These are phyloP conservation scores for Diaporthe aspalathi DNA, from an alignment of 2,329 filamentous ascomycete genomes.

Conservation along the genomic window DNA sequence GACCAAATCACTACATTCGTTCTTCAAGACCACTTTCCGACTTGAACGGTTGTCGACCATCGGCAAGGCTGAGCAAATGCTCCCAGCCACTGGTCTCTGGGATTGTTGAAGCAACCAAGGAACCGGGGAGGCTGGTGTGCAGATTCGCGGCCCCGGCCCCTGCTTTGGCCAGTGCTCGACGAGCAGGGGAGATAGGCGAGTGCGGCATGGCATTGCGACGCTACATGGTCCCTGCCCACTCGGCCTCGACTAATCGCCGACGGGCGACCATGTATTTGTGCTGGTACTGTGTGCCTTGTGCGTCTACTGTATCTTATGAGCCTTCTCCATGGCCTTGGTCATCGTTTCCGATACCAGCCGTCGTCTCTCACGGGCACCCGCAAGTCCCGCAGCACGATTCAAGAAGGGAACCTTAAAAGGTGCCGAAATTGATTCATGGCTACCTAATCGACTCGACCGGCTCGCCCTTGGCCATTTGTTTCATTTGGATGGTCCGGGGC, in stretches of 20 bases:
- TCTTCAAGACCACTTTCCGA: background rate
- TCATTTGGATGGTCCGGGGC: slow-evolving; percentile 14
- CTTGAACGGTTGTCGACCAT: slow-evolving; percentile 8
- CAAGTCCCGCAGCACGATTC: slow-evolving; percentile 6
- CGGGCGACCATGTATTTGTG: background rate
- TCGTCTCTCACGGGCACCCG: background rate
- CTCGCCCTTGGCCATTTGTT: background rate
- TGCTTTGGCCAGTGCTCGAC: slow-evolving; percentile 30
- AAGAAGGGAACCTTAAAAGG: slow-evolving; percentile 21
- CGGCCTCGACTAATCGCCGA: slow-evolving; percentile 20
- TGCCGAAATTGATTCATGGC: slow-evolving; percentile 10
- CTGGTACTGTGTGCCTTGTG: background rate
- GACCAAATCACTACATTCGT: background rate
- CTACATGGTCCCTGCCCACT: slow-evolving; percentile 28
- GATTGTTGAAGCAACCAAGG: slow-evolving; percentile 16
- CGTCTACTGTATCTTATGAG: background rate
- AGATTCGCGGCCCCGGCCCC: slow-evolving; percentile 24
- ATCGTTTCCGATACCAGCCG: slow-evolving; percentile 10
- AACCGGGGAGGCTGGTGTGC: slow-evolving; percentile 34
- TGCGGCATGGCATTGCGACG: slow-evolving; percentile 36
- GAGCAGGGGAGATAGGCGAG: slow-evolving; percentile 28
- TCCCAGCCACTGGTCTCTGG: slow-evolving; percentile 23
- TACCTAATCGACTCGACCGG: background rate
- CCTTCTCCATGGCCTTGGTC: background rate
- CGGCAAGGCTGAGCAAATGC: slow-evolving; percentile 35